Base-by-base conservation (phyloP, 495 filamentous ascomycete genomes). In the Thozetella sp. region DNA sequence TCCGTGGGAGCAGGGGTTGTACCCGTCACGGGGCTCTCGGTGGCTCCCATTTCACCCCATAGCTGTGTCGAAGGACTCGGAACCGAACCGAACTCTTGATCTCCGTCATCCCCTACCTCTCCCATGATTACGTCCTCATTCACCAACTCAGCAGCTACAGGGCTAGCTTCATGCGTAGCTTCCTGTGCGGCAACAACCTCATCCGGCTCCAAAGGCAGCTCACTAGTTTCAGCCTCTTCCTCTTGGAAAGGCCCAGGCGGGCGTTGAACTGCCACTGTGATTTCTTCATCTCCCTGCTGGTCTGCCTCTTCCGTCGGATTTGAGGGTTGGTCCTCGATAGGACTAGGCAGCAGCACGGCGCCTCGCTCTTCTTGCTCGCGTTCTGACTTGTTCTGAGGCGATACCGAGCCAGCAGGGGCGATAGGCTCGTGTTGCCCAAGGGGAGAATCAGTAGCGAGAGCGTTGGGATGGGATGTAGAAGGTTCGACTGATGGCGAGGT, bases 91-190 rank as follows among this genome's bases (percentile, higher is more conserved):
- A 20, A 20, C 12, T 58, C 51, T 23, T 56, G 40, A n/a, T 26
- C 56, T 22, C 50, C 55, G 19, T 51, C 61, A n/a, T 51, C 58
- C 19, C 62, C 62, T 2, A 23, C 40, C 22, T 58, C 57, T 22
- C 48, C 63, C 10, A 30, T 24, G 17, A 53, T 26, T 24, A 55
- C 52, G 17, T 50, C 43, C 43, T 48, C 43, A 11, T 4, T 9
- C 9, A 9, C 43, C 20, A 48, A 3, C 43, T 4, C 11, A 48
- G 43, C 11, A 48, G 20, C 11, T 20, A 15, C 43, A 48, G 43
- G 43, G n/a, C 10, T 48, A n/a, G 20, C n/a, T 3, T 48, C 43
- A 15, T 9, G 6, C 4, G 10, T 3, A 11, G 43, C 20, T 10
- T 20, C n/a, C 3, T 6, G 30, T 6, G 3, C 43, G n/a, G 4